phyloP scores from a whole-genome alignment of 2,329 filamentous ascomycete species.

The Gaeumannomyces tritici region DNA sequence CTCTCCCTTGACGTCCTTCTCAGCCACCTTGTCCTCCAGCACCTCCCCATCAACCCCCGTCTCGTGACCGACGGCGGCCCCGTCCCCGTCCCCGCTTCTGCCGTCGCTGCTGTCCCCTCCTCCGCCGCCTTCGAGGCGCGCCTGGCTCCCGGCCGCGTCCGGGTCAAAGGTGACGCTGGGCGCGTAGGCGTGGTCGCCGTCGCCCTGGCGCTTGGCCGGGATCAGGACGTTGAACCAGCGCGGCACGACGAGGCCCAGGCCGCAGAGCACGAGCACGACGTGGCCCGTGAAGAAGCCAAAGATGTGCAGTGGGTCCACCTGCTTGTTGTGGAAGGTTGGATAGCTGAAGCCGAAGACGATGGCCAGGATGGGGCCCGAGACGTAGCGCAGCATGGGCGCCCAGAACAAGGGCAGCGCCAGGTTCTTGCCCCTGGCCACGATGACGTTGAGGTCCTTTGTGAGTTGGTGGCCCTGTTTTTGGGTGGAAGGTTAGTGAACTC shows the following conservation, averaged over 20 bases:
- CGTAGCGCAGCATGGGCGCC: constrained; percentile 37
- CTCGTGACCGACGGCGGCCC: no score
- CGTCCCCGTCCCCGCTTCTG: no score
- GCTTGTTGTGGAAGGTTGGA: constrained; percentile 34
- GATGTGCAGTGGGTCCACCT: constrained; percentile 40
- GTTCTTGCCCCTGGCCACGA: constrained; percentile 43
- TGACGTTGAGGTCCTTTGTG: constrained; percentile 41
- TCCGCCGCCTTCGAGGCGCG: not conserved
- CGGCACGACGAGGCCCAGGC: constrained; percentile 39
- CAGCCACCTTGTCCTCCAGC: no score
- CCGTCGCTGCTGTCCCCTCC: no score
- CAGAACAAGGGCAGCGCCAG: constrained; percentile 45
- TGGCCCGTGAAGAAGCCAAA: constrained; percentile 38
- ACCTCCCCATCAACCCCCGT: not conserved
- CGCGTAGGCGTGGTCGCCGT: constrained; percentile 15
- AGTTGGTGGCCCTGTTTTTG: constrained; percentile 41
- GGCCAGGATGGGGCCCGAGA: constrained; percentile 36
- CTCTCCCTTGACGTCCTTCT: not conserved
- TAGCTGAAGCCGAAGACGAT: constrained; percentile 45
- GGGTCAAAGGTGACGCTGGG: not conserved
- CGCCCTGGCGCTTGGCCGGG: constrained; percentile 31
- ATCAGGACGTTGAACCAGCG: constrained; percentile 45
- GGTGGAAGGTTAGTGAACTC: no score
- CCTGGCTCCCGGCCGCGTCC: not conserved
- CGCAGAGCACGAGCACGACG: constrained; percentile 33